Conservation (phyloP, 192 early-diverging fungal species). For the Gorgonomyces haynaldii region DNA sequence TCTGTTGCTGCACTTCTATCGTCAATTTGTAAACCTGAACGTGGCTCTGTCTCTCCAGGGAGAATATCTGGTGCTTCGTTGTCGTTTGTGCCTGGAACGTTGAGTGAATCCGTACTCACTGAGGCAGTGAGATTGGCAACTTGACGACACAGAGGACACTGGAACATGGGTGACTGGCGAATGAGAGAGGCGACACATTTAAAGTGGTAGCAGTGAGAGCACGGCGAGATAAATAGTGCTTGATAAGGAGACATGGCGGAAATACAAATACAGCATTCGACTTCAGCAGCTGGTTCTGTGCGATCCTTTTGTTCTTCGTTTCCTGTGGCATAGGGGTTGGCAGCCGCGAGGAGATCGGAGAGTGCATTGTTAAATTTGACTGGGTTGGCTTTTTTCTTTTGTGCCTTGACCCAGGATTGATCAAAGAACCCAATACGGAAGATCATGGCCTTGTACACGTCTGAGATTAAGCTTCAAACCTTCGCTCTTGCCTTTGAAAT, state of each 20-base stretch:
- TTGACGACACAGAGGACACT: slow-evolving; percentile 51
- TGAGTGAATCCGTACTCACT: slow-evolving; percentile 35
- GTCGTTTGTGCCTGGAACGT: no score
- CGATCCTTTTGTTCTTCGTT: slow-evolving; percentile 6
- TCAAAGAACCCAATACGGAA: slow-evolving; percentile 38
- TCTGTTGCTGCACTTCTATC: no score
- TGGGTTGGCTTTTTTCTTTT: slow-evolving; percentile 40
- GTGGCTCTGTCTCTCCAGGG: no score
- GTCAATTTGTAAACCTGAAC: no score
- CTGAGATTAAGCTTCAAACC: slow-evolving; percentile 19
- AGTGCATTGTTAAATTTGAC: slow-evolving; percentile 36
- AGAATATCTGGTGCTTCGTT: no score
- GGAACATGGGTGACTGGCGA: slow-evolving; percentile 43
- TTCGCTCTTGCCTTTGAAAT: slow-evolving; percentile 46
- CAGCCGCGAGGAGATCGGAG: slow-evolving; percentile 37
- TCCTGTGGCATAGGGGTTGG: slow-evolving; percentile 36
- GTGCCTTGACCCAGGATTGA: slow-evolving; percentile 33
- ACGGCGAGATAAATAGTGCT: slow-evolving; percentile 51
- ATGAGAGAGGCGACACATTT: slow-evolving; percentile 42
- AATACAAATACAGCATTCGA: slow-evolving; percentile 52
- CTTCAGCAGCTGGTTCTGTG: slow-evolving; percentile 21
- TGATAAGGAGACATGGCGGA: slow-evolving; percentile 41
- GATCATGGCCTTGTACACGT: slow-evolving; percentile 37
- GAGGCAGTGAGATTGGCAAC: slow-evolving; percentile 46
- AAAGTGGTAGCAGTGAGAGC: slow-evolving; percentile 53